phyloP scores from a whole-genome alignment of 805 yeast genomes.

The Suhomyces canberraensis region DNA sequence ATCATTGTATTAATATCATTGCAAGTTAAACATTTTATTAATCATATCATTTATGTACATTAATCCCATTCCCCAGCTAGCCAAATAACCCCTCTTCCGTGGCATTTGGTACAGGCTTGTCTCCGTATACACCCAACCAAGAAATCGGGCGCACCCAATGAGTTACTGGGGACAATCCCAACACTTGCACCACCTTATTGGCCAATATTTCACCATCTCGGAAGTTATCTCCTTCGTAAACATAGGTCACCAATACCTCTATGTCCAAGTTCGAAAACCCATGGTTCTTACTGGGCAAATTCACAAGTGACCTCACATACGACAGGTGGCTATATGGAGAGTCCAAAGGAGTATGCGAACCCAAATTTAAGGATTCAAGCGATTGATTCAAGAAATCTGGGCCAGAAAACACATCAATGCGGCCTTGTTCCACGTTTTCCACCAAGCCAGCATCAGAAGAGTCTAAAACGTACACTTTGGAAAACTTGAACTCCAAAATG shows the following conservation, averaged over 20 bases:
- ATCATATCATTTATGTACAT: too few relatives aligned
- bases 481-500: conserved; percentile 37
- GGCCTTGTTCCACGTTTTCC: conserved; percentile 20
- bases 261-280: conserved; percentile 15
- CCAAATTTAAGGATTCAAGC: conserved; percentile 25
- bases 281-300: conserved; percentile 6
- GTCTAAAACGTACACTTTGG: conserved; percentile 55
- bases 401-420: conserved; percentile 23
- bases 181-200: conserved; percentile 24
- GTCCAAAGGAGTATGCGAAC: conserved; percentile 1
- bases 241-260: conserved; percentile 53
- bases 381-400: conserved; percentile 32
- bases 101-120: conserved; percentile 59
- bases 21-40: too few relatives aligned
- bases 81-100: conserved; percentile 77
- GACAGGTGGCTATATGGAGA: conserved; percentile 3
- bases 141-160: conserved; percentile 61
- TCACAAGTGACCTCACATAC: conserved; percentile 11
- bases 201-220: conserved; percentile 62
- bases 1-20: too few relatives aligned
- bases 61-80: too few relatives aligned
- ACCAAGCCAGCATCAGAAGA: conserved; percentile 66
- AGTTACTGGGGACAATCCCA: conserved; percentile 17
- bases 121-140: conserved; percentile 86
- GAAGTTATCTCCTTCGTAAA: conserved; percentile 89